These are phyloP conservation scores for Arachis monticola DNA, from an alignment of 331 rosid genomes.

Conservation along the genomic window DNA sequence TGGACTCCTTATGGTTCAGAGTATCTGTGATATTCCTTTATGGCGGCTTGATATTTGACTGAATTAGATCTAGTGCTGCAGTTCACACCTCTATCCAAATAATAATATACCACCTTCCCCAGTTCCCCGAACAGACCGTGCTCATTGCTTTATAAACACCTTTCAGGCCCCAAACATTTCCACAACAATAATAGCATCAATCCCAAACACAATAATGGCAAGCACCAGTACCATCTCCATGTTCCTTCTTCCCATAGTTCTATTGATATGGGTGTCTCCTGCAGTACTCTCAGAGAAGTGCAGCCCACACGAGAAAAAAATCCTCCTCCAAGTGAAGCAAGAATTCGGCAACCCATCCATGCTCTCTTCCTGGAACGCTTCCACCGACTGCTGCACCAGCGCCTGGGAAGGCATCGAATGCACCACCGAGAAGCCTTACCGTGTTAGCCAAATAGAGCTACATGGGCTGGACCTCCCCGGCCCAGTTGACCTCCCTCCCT, in stretches of 20 bases:
- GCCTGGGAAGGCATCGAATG: constrained; percentile 51
- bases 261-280: not conserved
- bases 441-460: not conserved
- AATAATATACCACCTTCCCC: not conserved
- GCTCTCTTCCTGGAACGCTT: constrained; percentile 57
- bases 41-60: not conserved
- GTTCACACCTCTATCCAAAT: not conserved
- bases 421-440: constrained; percentile 28
- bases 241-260: not conserved
- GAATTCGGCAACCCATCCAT: constrained; percentile 51
- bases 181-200: not conserved
- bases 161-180: not conserved
- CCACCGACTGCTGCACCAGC: constrained; percentile 50
- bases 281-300: constrained; percentile 44
- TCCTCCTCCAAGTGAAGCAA: constrained; percentile 51
- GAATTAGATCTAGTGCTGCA: not conserved
- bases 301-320: constrained; percentile 52
- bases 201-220: constrained; percentile 2
- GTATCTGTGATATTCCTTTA: not conserved
- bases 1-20: too few species aligned
- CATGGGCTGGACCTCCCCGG: not conserved
- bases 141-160: not conserved
- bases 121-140: not conserved
- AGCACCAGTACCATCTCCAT: not conserved
- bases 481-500: constrained; percentile 16